phyloP scores from a whole-genome alignment of 2,329 filamentous ascomycete species.

The Graphiopsis chlorocephala region DNA sequence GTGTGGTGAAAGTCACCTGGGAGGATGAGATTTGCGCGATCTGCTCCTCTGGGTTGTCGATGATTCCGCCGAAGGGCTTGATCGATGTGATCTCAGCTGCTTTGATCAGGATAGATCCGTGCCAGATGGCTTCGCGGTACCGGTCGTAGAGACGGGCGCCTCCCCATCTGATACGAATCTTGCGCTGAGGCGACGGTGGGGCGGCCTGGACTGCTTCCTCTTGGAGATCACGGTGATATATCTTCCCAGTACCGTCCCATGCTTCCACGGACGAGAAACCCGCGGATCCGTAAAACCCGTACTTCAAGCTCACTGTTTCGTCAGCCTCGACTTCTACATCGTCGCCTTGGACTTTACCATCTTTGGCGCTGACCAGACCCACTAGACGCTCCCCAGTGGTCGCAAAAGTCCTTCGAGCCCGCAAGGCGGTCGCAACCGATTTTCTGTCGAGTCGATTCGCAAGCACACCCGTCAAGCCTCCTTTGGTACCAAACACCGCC shows the following conservation, averaged over 20 bases:
- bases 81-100: neutral
- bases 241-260: constrained; percentile 6
- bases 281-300: constrained; percentile 2
- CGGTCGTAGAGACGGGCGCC: constrained; percentile 14
- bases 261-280: constrained; percentile 16
- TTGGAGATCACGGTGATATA: constrained; percentile 7
- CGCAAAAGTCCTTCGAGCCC: constrained; percentile 13
- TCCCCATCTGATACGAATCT: constrained; percentile 11
- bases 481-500: constrained; percentile 30
- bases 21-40: neutral
- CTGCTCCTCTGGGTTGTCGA: constrained; percentile 6
- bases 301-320: neutral
- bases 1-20: constrained; percentile 1
- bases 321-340: neutral
- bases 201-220: neutral
- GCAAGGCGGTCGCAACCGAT: constrained; percentile 4
- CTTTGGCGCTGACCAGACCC: constrained; percentile 6
- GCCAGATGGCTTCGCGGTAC: constrained; percentile 16
- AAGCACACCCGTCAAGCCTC: constrained; percentile 14
- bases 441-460: neutral
- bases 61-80: constrained; percentile 5
- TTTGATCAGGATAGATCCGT: neutral
- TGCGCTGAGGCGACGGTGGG: neutral
- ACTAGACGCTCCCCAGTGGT: constrained; percentile 7
- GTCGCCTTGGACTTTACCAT: constrained; percentile 10